Percentiles rank a stretch among this genome's conserved stretches.
Evolutionary conservation across 306 rosid species (phyloP).

Genomic region (Parietaria judaica): DNA sequence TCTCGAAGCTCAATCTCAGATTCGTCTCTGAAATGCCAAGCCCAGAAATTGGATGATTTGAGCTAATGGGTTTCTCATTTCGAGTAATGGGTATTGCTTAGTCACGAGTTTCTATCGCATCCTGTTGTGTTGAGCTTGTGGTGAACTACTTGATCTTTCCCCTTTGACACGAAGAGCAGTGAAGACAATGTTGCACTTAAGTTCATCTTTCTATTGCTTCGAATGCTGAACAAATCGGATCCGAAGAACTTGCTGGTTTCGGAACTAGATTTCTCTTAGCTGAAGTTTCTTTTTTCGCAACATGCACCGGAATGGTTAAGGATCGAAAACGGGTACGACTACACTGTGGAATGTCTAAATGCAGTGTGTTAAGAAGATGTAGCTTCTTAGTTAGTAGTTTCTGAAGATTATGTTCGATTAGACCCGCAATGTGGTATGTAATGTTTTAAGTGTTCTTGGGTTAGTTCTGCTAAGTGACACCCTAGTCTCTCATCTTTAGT

Average conservation of each 20-base stretch:
- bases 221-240: not conserved
- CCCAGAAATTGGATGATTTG: slow-evolving; percentile 9
- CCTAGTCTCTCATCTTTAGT: too few species aligned
- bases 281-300: not conserved
- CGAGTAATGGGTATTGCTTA: slow-evolving; percentile 29
- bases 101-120: not conserved
- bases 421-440: too few species aligned
- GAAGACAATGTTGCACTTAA: not conserved
- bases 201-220: not conserved
- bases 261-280: not conserved
- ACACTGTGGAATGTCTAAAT: too few species aligned
- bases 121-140: slow-evolving; percentile 10
- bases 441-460: too few species aligned
- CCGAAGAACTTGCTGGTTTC: not conserved
- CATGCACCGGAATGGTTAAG: too few species aligned
- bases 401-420: too few species aligned
- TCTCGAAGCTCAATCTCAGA: slow-evolving; percentile 36
- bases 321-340: too few species aligned
- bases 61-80: slow-evolving; percentile 37
- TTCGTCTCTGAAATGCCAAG: slow-evolving; percentile 19
- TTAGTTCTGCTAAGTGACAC: too few species aligned
- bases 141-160: not conserved
- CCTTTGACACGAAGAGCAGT: not conserved
- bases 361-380: too few species aligned
- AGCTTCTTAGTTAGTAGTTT: too few species aligned